Base-by-base conservation (phyloP, 345 rosid species). In the Arabidopsis arenosa region DNA sequence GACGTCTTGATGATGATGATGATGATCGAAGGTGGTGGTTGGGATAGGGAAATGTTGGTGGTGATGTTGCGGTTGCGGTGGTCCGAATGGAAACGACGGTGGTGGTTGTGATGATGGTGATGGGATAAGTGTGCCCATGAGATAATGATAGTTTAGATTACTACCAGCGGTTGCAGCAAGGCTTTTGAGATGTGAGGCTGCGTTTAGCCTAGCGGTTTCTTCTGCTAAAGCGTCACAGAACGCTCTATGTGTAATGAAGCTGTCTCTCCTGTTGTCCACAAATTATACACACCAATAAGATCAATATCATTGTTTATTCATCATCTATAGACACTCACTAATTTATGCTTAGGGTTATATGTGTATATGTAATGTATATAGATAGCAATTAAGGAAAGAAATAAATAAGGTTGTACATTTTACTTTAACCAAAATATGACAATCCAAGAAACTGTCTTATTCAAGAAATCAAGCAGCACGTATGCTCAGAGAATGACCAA, bases 211-310 rank as follows among this genome's bases (percentile, higher is more conserved):
- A 1, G 97, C 97, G 4, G 97, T 85, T 84, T 95, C 97, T 82
- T 92, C 97, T 2, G 99, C 99, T 63, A 95, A 88, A 11, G 99
- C 99, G 41, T 92, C 97, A 52, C 99, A 95, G 75, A 90, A 95
- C 5, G 99, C 99, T 77, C 99, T 85, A n/a, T 95, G 99, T 7
- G 97, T 95, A 44, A 95, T 82, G 74, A 95, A 95, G 71, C 97
- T 95, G 70, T 95, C 99, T 60, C 97, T 78, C 87, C 99, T 95
- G 87, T 79, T 55, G 75, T 48, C 45, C 54, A 66, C 9, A 43
- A 21, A 37, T 61, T 61, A 61, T 32, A 56, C 64, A 37, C 33
- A 44, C 62, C 44, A 28, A 28, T 28, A 28, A 28, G 32, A 28
- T 28, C 32, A 28, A 28, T 28, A 28, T 28, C 26, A 23, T 23